phyloP scores from a whole-genome alignment of 139 green algal genomes.

The Auxenochlorella pyrenoidosa region DNA sequence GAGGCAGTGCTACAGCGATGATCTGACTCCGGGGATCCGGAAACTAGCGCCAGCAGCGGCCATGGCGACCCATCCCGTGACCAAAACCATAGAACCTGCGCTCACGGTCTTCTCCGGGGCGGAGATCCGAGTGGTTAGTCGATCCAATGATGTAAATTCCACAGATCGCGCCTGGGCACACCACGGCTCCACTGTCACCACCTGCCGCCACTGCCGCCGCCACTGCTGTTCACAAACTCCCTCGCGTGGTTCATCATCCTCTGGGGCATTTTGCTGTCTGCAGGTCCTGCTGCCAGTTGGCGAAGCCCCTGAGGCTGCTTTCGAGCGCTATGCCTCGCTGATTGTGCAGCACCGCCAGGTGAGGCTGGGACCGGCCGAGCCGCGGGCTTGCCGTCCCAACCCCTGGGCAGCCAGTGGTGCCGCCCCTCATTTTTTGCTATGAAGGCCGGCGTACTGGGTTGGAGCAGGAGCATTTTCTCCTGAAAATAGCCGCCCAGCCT shows the following conservation, averaged over 20 bases:
- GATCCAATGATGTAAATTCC: no score
- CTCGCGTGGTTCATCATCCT: no score
- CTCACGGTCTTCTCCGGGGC: slow-evolving; percentile 69
- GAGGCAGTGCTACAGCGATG: neutral
- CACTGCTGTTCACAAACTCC: neutral
- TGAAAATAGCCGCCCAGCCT: neutral
- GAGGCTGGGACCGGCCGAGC: neutral
- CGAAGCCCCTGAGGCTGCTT: slow-evolving; percentile 58
- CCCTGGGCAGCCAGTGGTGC: neutral
- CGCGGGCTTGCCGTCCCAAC: no score
- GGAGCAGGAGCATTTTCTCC: no score
- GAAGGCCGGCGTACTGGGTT: no score
- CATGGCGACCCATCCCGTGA: neutral
- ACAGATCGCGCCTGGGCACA: neutral
- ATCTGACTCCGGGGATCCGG: neutral
- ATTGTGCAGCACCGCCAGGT: slow-evolving; percentile 72
- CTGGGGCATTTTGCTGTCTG: neutral
- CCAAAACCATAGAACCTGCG: slow-evolving; percentile 64
- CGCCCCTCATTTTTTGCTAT: neutral
- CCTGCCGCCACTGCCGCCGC: neutral
- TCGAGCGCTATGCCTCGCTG: slow-evolving; percentile 70
- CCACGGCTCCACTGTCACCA: neutral
- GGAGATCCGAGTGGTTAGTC: slow-evolving; percentile 79
- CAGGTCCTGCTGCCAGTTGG: slow-evolving; percentile 82
- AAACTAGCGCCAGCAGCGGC: neutral